Conservation (phyloP, 768 basidiomycete genomes). For the Macrolepiota fuliginosa region DNA sequence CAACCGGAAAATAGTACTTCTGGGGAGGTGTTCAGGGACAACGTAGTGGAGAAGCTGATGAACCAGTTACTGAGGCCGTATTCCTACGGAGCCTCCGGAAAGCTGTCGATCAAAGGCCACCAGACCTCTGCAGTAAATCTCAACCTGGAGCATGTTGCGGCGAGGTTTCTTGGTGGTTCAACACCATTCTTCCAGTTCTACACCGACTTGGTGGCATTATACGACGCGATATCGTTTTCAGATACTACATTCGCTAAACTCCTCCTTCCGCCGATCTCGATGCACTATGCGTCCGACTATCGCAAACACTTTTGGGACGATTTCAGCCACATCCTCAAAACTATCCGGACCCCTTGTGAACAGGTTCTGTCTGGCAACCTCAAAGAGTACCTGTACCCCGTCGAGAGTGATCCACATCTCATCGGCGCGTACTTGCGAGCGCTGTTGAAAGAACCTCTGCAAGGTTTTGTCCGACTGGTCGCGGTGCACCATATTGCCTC, state of each 20-base stretch:
- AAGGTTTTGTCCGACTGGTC: slow-evolving; percentile 62
- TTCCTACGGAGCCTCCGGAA: slow-evolving; percentile 27
- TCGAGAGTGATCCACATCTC: slow-evolving; percentile 61
- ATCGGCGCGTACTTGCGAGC: slow-evolving; percentile 62
- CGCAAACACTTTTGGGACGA: slow-evolving; percentile 84
- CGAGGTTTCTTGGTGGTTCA: slow-evolving; percentile 55
- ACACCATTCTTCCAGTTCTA: slow-evolving; percentile 94
- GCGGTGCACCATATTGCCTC: slow-evolving; percentile 79
- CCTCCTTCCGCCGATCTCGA: slow-evolving; percentile 73
- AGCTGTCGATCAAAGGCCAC: not conserved
- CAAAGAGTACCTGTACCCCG: slow-evolving; percentile 67
- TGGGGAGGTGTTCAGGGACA: slow-evolving; percentile 83
- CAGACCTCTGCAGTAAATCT: slow-evolving; percentile 14
- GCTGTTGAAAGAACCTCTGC: slow-evolving; percentile 40
- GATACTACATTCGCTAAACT: slow-evolving; percentile 73
- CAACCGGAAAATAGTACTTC: slow-evolving; percentile 48
- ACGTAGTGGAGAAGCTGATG: slow-evolving; percentile 58
- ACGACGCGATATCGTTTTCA: slow-evolving; percentile 87
- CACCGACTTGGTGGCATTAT: slow-evolving; percentile 87
- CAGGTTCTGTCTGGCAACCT: slow-evolving; percentile 53
- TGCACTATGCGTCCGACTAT: slow-evolving; percentile 79
- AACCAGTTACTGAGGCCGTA: slow-evolving; percentile 55
- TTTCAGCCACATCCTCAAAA: slow-evolving; percentile 62
- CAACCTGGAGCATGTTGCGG: slow-evolving; percentile 53
- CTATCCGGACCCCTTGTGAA: slow-evolving; percentile 48